phyloP scores from a whole-genome alignment of 805 yeast species.

The Wickerhamiella kazuoi region DNA sequence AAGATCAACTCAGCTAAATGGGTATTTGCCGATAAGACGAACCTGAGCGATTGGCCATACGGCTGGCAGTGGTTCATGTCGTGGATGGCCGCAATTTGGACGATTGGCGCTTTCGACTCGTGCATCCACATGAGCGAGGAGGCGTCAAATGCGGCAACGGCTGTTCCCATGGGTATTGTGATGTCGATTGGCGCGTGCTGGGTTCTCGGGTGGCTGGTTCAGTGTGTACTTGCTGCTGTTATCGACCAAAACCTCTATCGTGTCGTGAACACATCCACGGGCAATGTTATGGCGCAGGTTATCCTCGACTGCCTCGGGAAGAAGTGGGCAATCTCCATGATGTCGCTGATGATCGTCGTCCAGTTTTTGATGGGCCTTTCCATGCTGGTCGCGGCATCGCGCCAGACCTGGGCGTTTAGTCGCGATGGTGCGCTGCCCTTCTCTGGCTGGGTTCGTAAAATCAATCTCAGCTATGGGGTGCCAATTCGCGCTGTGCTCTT shows the following conservation, averaged over 20 bases:
- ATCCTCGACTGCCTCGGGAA: constrained; percentile 44
- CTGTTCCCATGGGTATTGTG: constrained; percentile 49
- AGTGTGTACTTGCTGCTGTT: constrained; percentile 33
- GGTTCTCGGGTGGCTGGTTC: constrained; percentile 38
- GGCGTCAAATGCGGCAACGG: constrained; percentile 40
- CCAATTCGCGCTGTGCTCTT: constrained; percentile 49
- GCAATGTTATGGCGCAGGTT: constrained; percentile 50
- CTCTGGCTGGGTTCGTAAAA: constrained; percentile 36
- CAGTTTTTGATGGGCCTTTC: constrained; percentile 54
- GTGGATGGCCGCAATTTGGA: constrained; percentile 58
- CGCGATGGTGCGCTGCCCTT: constrained; percentile 63
- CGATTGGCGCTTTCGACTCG: constrained; percentile 56
- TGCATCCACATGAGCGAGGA: constrained; percentile 62
- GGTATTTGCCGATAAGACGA: constrained; percentile 34
- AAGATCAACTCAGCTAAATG: constrained; percentile 30
- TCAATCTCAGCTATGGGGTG: constrained; percentile 37
- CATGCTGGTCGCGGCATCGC: constrained; percentile 42
- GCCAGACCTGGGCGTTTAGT: constrained; percentile 62
- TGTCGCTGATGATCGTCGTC: constrained; percentile 39
- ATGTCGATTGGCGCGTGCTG: constrained; percentile 42
- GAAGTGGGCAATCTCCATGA: constrained; percentile 46
- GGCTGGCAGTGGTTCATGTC: constrained; percentile 40
- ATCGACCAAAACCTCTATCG: constrained; percentile 29
- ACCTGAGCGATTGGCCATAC: constrained; percentile 32
- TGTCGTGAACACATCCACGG: constrained; percentile 30